These are phyloP conservation scores for Diaporthe sp. DNA, from an alignment of 2,329 filamentous ascomycete species.

Conservation along the genomic window DNA sequence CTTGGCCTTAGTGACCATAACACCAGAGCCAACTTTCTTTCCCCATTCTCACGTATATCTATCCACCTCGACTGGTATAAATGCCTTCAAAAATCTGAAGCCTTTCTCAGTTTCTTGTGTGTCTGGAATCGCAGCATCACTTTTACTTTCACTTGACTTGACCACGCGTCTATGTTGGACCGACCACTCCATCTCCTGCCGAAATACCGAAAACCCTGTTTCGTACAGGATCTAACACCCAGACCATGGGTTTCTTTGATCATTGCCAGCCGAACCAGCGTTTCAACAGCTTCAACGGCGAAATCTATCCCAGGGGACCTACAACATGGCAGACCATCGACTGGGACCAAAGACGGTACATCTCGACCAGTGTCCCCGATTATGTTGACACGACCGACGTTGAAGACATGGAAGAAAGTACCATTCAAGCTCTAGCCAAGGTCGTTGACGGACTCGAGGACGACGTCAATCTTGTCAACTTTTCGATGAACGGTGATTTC, in stretches of 20 bases:
- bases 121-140: background rate
- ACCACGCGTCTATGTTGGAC: background rate
- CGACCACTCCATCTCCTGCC: background rate
- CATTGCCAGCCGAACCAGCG: background rate
- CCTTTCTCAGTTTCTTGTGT: background rate
- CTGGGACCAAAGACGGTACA: slow-evolving; percentile 1
- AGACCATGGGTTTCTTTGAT: slow-evolving; percentile 5
- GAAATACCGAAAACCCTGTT: background rate
- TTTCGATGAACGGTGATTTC: too few species aligned
- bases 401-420: background rate
- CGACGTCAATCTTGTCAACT: too few species aligned
- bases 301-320: background rate
- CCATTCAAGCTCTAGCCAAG: too few species aligned
- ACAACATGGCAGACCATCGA: slow-evolving; percentile 1
- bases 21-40: too few species aligned
- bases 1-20: too few species aligned
- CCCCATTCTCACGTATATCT: too few species aligned
- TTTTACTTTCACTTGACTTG: background rate
- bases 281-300: background rate
- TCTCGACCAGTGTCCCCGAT: background rate
- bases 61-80: too few species aligned
- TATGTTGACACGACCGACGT: background rate
- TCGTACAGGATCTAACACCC: too few species aligned
- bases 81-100: too few species aligned
- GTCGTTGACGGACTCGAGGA: too few species aligned